Evolutionary conservation across 306 rosid genomes (phyloP).

Genomic region (Hippophae gyantsensis): DNA sequence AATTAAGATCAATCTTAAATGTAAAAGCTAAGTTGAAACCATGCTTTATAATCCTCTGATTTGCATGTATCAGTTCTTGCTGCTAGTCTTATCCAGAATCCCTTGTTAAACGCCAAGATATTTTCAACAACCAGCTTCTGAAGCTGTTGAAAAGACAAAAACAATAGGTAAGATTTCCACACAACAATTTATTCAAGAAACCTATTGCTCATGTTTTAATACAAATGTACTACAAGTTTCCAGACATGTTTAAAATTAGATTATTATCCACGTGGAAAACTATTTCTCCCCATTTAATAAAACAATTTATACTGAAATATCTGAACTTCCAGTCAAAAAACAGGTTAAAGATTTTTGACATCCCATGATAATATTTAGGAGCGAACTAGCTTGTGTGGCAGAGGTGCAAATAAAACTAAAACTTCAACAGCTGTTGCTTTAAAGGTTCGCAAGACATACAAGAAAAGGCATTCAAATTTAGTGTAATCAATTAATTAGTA

Average conservation of each 20-base stretch:
- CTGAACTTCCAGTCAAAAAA: too few species aligned
- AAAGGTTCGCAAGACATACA: background rate
- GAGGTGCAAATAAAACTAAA: too few species aligned
- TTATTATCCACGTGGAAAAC: too few species aligned
- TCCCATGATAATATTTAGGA: too few species aligned
- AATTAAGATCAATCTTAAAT: conserved; percentile 5
- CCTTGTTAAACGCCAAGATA: conserved; percentile 70
- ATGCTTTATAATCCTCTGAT: conserved; percentile 88
- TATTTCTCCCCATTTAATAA: too few species aligned
- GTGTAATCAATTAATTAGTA: background rate
- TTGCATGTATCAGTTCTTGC: conserved; percentile 85
- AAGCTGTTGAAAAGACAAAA: conserved; percentile 46
- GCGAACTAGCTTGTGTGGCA: too few species aligned
- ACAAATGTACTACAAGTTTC: too few species aligned
- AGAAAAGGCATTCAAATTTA: background rate
- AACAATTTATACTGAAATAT: too few species aligned
- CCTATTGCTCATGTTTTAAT: too few species aligned
- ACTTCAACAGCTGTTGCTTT: background rate
- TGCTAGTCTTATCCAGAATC: conserved; percentile 83
- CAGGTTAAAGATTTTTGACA: too few species aligned
- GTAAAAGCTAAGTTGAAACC: conserved; percentile 23
- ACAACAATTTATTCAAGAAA: too few species aligned
- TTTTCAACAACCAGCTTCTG: conserved; percentile 76
- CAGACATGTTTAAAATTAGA: too few species aligned
- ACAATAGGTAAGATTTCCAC: conserved; percentile 11